phyloP scores from a whole-genome alignment of 441 rosid genomes.

The Flueggea neowawraea region DNA sequence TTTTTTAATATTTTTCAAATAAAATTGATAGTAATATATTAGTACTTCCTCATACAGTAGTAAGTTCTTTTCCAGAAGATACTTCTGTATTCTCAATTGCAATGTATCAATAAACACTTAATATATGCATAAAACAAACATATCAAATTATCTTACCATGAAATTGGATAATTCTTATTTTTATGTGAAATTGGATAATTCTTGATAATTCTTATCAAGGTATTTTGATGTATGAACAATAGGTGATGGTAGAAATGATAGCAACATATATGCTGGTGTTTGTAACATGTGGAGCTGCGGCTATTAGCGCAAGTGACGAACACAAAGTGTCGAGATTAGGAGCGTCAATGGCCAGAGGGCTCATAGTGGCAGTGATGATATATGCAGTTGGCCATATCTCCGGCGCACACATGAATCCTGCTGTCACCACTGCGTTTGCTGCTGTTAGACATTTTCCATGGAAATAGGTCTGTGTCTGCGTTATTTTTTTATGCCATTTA shows the following conservation, averaged over 20 bases:
- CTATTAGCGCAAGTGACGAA: constrained; percentile 35
- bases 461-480: constrained; percentile 31
- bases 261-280: constrained; percentile 60
- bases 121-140: too few species aligned
- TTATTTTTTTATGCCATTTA: too few species aligned
- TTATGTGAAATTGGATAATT: too few species aligned
- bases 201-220: too few species aligned
- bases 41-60: too few species aligned
- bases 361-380: constrained; percentile 60
- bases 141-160: too few species aligned
- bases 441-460: constrained; percentile 38
- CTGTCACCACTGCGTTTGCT: constrained; percentile 60
- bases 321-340: constrained; percentile 38
- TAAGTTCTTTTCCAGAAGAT: too few species aligned
- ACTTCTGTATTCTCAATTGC: too few species aligned
- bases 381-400: constrained; percentile 71
- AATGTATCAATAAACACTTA: too few species aligned
- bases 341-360: constrained; percentile 58
- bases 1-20: too few species aligned
- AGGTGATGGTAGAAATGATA: constrained; percentile 56
- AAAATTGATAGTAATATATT: too few species aligned
- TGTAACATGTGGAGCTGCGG: constrained; percentile 52
- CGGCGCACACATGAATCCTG: constrained; percentile 78
- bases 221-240: background rate
- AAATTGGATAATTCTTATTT: too few species aligned